Evolutionary conservation across 2,329 filamentous ascomycete genomes (phyloP).

Genomic region (Diaporthe sp.): DNA sequence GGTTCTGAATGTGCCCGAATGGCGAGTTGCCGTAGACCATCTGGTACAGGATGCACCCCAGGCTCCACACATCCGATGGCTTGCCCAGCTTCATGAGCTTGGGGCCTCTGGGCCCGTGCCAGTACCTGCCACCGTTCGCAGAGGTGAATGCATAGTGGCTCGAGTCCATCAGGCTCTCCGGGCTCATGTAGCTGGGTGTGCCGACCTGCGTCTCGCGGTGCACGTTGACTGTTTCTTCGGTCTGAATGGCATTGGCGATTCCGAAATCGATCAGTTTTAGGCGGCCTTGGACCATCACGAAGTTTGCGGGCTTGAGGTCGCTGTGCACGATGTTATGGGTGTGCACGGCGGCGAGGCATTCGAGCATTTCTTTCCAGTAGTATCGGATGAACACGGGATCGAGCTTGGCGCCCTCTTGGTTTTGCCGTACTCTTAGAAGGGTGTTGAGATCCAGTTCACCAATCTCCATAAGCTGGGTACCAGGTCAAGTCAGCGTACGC

Average conservation of each 20-base stretch:
- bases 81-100: slow-evolving; percentile 97
- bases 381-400: slow-evolving; percentile 94
- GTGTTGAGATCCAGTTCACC: slow-evolving; percentile 94
- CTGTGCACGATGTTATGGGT: slow-evolving; percentile 94
- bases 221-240: slow-evolving; percentile 95
- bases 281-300: slow-evolving; percentile 89
- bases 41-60: slow-evolving; percentile 97
- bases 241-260: slow-evolving; percentile 97
- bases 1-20: slow-evolving; percentile 92
- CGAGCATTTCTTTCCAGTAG: slow-evolving; percentile 99
- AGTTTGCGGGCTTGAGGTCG: slow-evolving; percentile 97
- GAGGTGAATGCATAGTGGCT: slow-evolving; percentile 66
- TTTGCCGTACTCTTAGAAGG: slow-evolving; percentile 81
- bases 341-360: slow-evolving; percentile 92
- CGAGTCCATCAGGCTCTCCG: slow-evolving; percentile 90
- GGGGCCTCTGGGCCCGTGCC: slow-evolving; percentile 55
- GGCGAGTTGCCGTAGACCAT: slow-evolving; percentile 98
- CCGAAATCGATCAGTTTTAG: slow-evolving; percentile 99
- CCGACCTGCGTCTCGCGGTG: slow-evolving; percentile 96
- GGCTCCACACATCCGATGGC: slow-evolving; percentile 94
- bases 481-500: background rate
- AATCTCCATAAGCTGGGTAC: slow-evolving; percentile 90
- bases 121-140: slow-evolving; percentile 55
- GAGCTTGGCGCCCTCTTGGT: slow-evolving; percentile 80
- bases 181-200: slow-evolving; percentile 99